Evolutionary conservation across 345 rosid species (phyloP), one percentile per base, ranked within the genome.

Genomic region (Ceriops zippeliana): DNA sequence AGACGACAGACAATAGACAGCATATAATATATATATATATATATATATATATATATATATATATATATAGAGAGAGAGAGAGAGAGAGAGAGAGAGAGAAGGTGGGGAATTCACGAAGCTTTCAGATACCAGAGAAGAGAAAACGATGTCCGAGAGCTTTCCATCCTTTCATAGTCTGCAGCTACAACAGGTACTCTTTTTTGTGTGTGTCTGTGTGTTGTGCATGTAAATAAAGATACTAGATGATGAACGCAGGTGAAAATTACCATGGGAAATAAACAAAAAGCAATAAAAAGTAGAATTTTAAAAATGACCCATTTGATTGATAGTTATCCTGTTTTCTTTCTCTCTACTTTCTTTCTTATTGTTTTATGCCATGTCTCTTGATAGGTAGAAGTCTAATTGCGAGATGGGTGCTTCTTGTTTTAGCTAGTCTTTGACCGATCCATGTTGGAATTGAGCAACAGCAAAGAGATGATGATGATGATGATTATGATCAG

Each of bases 101-200:
- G 49, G 51, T 56, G 53, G 58, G 64, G 78, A 76, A 79, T 73
- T 79, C 69, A 66, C 65, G 73, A 80, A 73, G 84, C 79, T 86
- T 78, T 86, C 86, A 76, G 49, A 32, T 70, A 66, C 75, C 74
- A 69, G 69, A 64, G 70, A 73, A 72, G 74, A 62, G 90, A 84
- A 76, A 89, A 86, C 82, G 89, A 89, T 83, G 82, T 79, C 83
- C 81, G 70, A 72, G 86, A 76, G 83, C 78, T 76, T 79, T 81
- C 57, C 69, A 57, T 78, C 86, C 70, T 82, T 78, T 71, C 81
- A 68, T 72, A 61, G 83, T 83, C 81, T 78, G 86, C 84, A 86
- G 75, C 81, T 79, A 78, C 71, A 72, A 80, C 72, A 85, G 83
- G 80, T 86, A 52, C 62, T 47, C 17, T 11, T 52, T 9, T 27